Evolutionary conservation across 2,329 filamentous ascomycete species (phyloP).

Genomic region (Trichoderma aggressivum): DNA sequence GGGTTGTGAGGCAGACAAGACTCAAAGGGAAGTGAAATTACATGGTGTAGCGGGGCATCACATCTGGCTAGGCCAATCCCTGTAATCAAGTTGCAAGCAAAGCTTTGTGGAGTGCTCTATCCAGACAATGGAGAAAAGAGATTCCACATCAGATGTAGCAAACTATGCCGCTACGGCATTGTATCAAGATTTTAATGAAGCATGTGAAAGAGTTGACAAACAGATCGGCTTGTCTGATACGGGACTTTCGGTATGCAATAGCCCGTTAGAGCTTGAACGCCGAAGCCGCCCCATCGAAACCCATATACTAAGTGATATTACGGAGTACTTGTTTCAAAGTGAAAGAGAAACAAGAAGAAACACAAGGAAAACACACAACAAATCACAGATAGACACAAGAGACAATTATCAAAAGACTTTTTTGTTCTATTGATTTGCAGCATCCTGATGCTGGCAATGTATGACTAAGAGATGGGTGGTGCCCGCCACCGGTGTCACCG

Average conservation of each 20-base stretch:
- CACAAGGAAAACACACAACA: neutral
- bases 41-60: neutral
- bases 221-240: neutral
- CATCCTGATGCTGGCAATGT: constrained; percentile 8
- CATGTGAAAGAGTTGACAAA: neutral
- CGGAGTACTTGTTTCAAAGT: neutral
- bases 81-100: neutral
- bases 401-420: neutral
- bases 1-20: neutral
- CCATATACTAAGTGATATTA: neutral
- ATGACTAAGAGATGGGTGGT: constrained; percentile 12
- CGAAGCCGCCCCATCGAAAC: neutral
- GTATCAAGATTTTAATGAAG: neutral
- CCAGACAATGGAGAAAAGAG: neutral
- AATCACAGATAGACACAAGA: neutral
- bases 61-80: neutral
- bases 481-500: constrained; percentile 16
- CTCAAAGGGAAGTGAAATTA: neutral
- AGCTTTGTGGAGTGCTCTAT: neutral
- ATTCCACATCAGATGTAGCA: neutral
- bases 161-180: neutral
- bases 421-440: neutral
- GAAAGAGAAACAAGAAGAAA: neutral
- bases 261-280: neutral
- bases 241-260: neutral